Conservation (phyloP, 1,284 basidiomycete genomes). For the Moniliophthora roreri region DNA sequence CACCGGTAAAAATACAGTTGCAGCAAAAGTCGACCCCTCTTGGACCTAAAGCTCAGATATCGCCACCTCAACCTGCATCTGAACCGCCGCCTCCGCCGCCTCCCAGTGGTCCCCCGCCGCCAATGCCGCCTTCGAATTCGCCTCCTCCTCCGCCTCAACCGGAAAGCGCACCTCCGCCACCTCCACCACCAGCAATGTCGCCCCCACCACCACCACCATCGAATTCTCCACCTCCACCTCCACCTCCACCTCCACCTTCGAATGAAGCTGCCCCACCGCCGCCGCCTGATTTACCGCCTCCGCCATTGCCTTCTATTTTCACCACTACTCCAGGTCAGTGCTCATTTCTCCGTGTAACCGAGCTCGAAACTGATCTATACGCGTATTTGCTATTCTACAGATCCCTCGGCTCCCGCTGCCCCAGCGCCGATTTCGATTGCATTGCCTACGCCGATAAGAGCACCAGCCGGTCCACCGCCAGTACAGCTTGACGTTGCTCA, state of each 20-base stretch:
- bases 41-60: background rate
- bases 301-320: slow-evolving; percentile 15
- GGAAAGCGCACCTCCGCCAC: slow-evolving; percentile 1
- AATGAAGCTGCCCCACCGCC: slow-evolving; percentile 17
- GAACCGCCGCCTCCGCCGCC: slow-evolving; percentile 17
- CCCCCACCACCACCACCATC: slow-evolving; percentile 13
- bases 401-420: slow-evolving; percentile 2
- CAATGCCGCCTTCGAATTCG: slow-evolving; percentile 6
- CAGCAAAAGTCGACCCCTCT: slow-evolving; percentile 7
- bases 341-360: background rate
- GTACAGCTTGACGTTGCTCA: slow-evolving; percentile 10
- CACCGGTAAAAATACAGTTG: slow-evolving; percentile 3
- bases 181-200: slow-evolving; percentile 7
- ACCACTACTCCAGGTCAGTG: slow-evolving; percentile 1
- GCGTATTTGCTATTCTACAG: background rate
- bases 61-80: slow-evolving; percentile 11
- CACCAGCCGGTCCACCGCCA: slow-evolving; percentile 10
- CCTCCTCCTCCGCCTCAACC: slow-evolving; percentile 10
- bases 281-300: slow-evolving; percentile 11
- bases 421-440: slow-evolving; percentile 13
- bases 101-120: slow-evolving; percentile 8
- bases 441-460: slow-evolving; percentile 5
- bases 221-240: slow-evolving; percentile 9
- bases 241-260: slow-evolving; percentile 2
- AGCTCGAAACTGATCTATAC: background rate